These are phyloP conservation scores for Apophysomyces elegans DNA, from an alignment of 371 early-diverging fungal genomes.

Conservation along the genomic window DNA sequence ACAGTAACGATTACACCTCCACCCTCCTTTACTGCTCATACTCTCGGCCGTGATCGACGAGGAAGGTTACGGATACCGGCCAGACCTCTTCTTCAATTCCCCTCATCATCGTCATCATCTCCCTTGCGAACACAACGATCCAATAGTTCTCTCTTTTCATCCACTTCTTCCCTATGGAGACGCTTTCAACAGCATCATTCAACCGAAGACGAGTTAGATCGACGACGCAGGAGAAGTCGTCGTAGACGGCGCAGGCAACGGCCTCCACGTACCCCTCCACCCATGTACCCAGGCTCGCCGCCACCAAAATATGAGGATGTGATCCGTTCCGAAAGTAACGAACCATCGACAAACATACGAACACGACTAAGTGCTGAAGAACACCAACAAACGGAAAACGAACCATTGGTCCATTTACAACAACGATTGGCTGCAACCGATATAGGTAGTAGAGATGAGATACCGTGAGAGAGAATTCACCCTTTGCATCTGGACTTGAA, in stretches of 20 bases:
- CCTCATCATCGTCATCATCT: neutral
- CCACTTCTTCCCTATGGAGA: constrained; percentile 11
- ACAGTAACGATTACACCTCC: neutral
- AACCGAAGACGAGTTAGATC: constrained; percentile 9
- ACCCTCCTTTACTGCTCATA: constrained; percentile 1
- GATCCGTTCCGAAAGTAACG: neutral
- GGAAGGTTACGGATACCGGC: constrained; percentile 1
- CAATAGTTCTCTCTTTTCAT: constrained; percentile 1
- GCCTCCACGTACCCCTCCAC: constrained; percentile 17
- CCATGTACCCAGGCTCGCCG: constrained; percentile 16
- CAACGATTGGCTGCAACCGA: neutral
- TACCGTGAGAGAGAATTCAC: too few relatives aligned
- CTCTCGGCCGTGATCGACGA: constrained; percentile 1
- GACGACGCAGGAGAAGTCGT: constrained; percentile 2
- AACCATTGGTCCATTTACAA: constrained; percentile 2
- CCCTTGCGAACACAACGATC: neutral
- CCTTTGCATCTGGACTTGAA: too few relatives aligned
- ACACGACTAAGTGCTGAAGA: neutral
- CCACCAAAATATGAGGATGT: constrained; percentile 20
- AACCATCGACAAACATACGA: constrained; percentile 10
- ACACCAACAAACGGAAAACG: neutral
- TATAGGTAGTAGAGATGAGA: neutral
- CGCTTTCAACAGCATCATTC: constrained; percentile 5
- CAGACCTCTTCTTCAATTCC: neutral
- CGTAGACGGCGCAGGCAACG: constrained; percentile 10